A percentile compares a stretch with the other conserved stretches of the same genome.
phyloP scores from a whole-genome alignment of 2,329 filamentous ascomycete genomes.

The Trichoderma sp. region DNA sequence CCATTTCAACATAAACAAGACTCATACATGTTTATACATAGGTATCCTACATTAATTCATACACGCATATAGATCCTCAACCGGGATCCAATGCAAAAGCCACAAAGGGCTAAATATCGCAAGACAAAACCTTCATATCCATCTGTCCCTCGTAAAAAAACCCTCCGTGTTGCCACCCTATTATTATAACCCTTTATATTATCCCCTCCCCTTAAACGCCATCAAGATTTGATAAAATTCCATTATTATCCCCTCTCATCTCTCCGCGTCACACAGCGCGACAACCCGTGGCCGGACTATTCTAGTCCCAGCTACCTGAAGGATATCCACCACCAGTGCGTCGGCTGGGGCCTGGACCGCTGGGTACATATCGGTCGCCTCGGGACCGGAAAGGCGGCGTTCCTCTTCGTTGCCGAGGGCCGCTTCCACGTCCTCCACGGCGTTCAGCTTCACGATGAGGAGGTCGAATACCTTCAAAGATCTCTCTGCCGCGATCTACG shows the following conservation, averaged over 20 bases:
- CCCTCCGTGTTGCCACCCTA: not conserved
- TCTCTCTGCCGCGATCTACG: conserved; percentile 72
- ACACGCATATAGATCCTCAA: not conserved
- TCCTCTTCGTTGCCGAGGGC: conserved; percentile 34
- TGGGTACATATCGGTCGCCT: conserved; percentile 39
- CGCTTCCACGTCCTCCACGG: conserved; percentile 36
- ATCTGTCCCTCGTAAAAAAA: not conserved
- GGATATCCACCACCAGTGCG: conserved; percentile 17
- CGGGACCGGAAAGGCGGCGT: conserved; percentile 29
- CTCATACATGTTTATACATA: not conserved
- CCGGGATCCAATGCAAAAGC: not conserved
- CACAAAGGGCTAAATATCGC: not conserved
- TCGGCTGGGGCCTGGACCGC: conserved; percentile 28
- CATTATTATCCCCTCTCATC: not conserved
- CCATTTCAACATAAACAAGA: not conserved
- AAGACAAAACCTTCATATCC: not conserved
- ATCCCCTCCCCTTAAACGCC: not conserved
- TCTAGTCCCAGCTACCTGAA: not conserved
- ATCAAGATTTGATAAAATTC: not conserved
- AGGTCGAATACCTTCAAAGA: conserved; percentile 64
- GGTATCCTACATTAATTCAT: not conserved
- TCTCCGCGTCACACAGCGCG: not conserved
- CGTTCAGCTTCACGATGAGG: conserved; percentile 51
- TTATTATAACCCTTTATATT: not conserved
- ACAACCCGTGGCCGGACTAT: rapidly evolving